Evolutionary conservation across 2,329 filamentous ascomycete species (phyloP), one percentile per base, ranked within the genome.

Genomic region (Lachnellula suecica): DNA sequence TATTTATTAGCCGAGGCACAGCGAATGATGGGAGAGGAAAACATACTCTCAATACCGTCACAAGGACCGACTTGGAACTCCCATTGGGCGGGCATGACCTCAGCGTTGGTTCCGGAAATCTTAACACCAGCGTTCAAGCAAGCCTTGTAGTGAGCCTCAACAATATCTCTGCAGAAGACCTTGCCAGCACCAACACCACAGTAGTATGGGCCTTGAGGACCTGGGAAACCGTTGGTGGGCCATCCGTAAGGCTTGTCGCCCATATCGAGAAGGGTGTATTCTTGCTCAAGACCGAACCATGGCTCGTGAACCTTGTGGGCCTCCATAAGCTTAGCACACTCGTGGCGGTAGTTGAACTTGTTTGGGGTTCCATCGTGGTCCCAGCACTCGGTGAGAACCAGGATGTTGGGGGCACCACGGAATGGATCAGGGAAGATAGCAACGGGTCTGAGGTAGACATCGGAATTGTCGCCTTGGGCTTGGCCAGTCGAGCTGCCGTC

Each of bases 31-130:
- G 25, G 37, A 43, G 24, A 46, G 34, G 34, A 40, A 44, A 37
- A 58, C 84, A 76, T 73, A 89, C 87, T 88, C 71, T 86, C 79
- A 66, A 97, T 97, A 59, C 91, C 93, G 49, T 78, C 74, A 75
- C 90, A 96, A 59, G 93, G 93, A 52, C 93, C 93, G 66, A 97
- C 89, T 72, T 97, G 93, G 85, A 90, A 97, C 74, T 97, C 93
- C 93, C 93, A 97, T 76, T 97, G 93, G 56, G 89, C 91, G 59
- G 91, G 89, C 89, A 97, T 96, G 69, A 99, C 94, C 82, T 99
- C 94, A 62, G 94, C 94, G 75, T 99, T 99, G 78, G 94, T 97
- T 69, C 94, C 94, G 23, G 92, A 96, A 74, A 99, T 97, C 73
- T 92, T 86, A 75, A 99, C 82, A 55, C 88, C 87, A 56, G 93